Conservation (phyloP, 495 filamentous ascomycete genomes). For the Aspergillus leporis region DNA sequence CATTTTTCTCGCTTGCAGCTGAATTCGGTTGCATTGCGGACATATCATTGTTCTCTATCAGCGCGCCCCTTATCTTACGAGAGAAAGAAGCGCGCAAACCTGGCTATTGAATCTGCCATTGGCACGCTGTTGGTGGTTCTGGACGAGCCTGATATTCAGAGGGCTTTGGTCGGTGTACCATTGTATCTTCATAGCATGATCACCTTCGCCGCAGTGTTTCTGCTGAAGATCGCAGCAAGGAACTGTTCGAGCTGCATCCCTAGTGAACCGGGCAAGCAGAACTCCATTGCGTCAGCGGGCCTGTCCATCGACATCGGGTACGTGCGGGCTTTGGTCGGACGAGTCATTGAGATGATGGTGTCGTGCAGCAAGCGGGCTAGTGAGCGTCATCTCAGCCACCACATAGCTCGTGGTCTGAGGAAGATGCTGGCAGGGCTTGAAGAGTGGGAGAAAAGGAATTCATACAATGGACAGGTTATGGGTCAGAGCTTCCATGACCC, state of each 20-base stretch:
- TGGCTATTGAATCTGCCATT: conserved; percentile 56
- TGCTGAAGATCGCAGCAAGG: conserved; percentile 54
- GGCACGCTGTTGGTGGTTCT: conserved; percentile 50
- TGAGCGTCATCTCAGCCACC: conserved; percentile 54
- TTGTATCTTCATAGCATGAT: conserved; percentile 59
- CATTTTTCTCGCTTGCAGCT: conserved; percentile 58
- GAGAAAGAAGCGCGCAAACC: conserved; percentile 53
- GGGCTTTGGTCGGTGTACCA: conserved; percentile 51
- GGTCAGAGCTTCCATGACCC: conserved; percentile 26
- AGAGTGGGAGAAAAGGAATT: conserved; percentile 47
- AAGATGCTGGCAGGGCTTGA: conserved; percentile 54
- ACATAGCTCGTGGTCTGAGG: conserved; percentile 51
- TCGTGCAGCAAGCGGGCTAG: conserved; percentile 50
- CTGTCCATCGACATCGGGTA: conserved; percentile 42
- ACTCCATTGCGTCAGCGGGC: conserved; percentile 48
- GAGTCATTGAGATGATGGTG: conserved; percentile 49
- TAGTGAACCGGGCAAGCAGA: conserved; percentile 30
- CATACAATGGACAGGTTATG: conserved; percentile 21
- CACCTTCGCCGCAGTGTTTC: conserved; percentile 55
- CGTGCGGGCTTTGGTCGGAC: conserved; percentile 46
- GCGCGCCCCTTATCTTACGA: conserved; percentile 50
- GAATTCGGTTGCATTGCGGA: conserved; percentile 58
- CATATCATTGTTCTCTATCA: conserved; percentile 49
- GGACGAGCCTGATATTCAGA: conserved; percentile 52
- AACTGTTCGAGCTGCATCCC: conserved; percentile 36